phyloP scores from a whole-genome alignment of 2,329 filamentous ascomycete genomes.

The Fusarium sambucinum region DNA sequence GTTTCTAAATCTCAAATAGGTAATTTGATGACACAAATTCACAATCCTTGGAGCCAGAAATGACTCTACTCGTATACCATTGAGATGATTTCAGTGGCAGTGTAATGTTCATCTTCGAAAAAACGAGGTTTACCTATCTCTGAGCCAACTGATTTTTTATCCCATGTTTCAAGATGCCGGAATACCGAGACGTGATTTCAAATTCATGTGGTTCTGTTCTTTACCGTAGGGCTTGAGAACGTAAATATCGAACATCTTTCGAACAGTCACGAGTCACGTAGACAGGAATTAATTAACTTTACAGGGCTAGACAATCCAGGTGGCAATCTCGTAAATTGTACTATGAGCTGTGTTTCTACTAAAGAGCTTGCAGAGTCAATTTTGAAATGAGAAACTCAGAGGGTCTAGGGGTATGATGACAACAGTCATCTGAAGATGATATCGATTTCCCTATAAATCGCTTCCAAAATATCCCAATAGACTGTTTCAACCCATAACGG shows the following conservation, averaged over 20 bases:
- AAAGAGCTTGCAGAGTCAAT: background rate
- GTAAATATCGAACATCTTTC: background rate
- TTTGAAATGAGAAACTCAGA: background rate
- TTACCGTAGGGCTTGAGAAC: background rate
- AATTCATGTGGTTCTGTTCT: background rate
- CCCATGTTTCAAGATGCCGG: background rate
- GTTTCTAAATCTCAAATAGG: too few relatives aligned
- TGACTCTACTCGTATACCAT: background rate
- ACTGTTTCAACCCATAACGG: background rate
- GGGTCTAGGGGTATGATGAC: background rate
- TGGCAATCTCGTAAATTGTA: too few relatives aligned
- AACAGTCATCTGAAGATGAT: background rate
- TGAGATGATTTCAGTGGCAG: background rate
- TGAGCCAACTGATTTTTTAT: background rate
- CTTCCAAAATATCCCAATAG: background rate
- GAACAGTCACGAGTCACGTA: background rate
- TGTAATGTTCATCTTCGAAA: background rate
- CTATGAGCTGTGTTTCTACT: background rate
- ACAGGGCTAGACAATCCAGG: background rate
- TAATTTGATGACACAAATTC: too few relatives aligned
- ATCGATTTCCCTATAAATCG: background rate
- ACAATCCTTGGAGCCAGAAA: background rate
- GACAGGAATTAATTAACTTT: background rate
- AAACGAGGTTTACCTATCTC: background rate
- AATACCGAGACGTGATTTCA: background rate